Conservation (phyloP, 352 stramenopile species). For the Phytophthora hibernalis region DNA sequence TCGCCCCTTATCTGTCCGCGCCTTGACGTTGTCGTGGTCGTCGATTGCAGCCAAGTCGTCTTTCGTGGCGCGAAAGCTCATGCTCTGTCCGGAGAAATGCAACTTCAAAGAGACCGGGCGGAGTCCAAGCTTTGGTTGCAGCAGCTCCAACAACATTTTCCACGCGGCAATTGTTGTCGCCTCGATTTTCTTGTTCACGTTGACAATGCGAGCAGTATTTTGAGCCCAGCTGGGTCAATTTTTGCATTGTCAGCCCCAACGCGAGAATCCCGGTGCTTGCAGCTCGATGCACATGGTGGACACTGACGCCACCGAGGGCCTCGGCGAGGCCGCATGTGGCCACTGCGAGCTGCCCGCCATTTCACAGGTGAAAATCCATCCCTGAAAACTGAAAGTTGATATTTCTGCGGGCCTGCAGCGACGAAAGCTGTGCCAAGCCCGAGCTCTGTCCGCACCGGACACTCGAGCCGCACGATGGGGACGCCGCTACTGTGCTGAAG, state of each 20-base stretch:
- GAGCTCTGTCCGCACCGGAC: slow-evolving; percentile 20
- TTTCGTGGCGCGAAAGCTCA: neutral
- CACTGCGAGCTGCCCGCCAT: slow-evolving; percentile 3
- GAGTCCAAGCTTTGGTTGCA: neutral
- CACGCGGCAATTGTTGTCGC: slow-evolving; percentile 10
- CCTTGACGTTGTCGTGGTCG: slow-evolving; percentile 27
- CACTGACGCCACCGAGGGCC: slow-evolving; percentile 30
- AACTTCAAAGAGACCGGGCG: slow-evolving; percentile 21
- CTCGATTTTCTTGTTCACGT: slow-evolving; percentile 4
- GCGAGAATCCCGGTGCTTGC: slow-evolving; percentile 21
- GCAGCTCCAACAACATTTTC: slow-evolving; percentile 5
- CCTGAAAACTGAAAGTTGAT: slow-evolving; percentile 9
- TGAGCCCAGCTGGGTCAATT: slow-evolving; percentile 10
- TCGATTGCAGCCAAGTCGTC: slow-evolving; percentile 11
- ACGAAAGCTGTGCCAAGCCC: slow-evolving; percentile 1
- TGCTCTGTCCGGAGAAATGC: slow-evolving; percentile 7
- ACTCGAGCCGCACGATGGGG: slow-evolving; percentile 11
- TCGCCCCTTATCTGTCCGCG: slow-evolving; percentile 21
- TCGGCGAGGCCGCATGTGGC: slow-evolving; percentile 22
- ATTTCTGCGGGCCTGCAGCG: slow-evolving; percentile 10
- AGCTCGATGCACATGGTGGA: slow-evolving; percentile 23
- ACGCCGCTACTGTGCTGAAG: no score
- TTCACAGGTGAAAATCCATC: slow-evolving; percentile 21
- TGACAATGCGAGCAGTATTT: slow-evolving; percentile 14
- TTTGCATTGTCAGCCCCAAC: slow-evolving; percentile 11